Base-by-base conservation (phyloP, 495 filamentous ascomycete species). In the Lindgomyces ingoldianus region DNA sequence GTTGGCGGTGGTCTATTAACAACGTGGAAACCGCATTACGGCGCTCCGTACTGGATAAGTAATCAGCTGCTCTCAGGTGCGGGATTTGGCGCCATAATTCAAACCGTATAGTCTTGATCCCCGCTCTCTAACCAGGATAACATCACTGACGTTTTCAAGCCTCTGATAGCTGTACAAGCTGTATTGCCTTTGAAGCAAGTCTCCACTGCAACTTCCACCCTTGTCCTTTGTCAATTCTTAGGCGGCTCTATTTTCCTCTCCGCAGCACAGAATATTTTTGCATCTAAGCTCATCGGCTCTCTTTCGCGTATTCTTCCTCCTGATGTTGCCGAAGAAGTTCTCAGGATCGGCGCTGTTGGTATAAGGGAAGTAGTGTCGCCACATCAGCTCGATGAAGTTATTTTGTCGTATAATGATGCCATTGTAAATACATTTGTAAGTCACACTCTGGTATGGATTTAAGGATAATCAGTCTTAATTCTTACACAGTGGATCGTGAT, bases 281-380 rank as follows among this genome's bases (percentile, higher is more conserved):
- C 41, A 10, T 45, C 48, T 27, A 55, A 55, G 48, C 42, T 66
- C 3, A 25, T 22, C 12, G 18, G 19, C 19, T 33, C 25, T 4
- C 22, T 58, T 3, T 21, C 42, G 16, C n/a, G 19, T 41, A 87
- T 87, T 0, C 85, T 82, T n/a, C 12, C 33, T 48, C 19, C 30
- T 25, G 25, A n/a, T 8, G 39, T 21, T 1, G 30, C 39, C 16
- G 30, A 11, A 12, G 4, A 8, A 25, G 41, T 65, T 19, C 4
- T 55, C 11, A 44, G 49, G 4, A 29, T 36, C 6, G 56, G 56
- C 21, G 63, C 63, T 22, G 48, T 26, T 19, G 49, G 29, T 29
- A 9, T 60, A 24, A 54, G 49, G 26, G 33, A 54, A 4, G 29
- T 60, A 1, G 57, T 61, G 12, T 19, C 47, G 33, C 42, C 56